phyloP scores from a whole-genome alignment of 208 protist species.

The Leishmania mexicana region DNA sequence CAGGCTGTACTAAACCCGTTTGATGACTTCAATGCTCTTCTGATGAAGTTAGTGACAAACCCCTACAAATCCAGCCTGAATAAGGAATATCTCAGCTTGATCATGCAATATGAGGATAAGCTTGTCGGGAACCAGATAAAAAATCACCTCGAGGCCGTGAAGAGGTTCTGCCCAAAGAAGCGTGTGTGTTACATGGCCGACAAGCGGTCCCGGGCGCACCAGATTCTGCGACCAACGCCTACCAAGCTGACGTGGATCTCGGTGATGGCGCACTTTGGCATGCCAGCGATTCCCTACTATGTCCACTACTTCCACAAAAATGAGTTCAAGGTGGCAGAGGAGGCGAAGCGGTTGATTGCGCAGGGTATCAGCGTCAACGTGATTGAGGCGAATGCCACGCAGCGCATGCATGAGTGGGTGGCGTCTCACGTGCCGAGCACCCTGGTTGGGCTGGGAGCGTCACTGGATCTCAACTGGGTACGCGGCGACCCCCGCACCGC shows the following conservation, averaged over 20 bases:
- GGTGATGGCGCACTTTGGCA: not conserved
- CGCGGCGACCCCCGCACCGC: not conserved
- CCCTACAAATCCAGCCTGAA: not conserved
- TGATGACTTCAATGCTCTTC: not conserved
- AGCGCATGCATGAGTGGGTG: not conserved
- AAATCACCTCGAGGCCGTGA: not conserved
- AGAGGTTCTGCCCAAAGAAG: not conserved
- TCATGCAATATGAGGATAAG: not conserved
- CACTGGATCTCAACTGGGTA: not conserved
- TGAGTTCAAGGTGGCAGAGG: not conserved
- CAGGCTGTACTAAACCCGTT: not conserved
- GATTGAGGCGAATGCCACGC: not conserved
- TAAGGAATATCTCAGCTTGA: not conserved
- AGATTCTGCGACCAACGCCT: not conserved
- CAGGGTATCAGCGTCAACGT: not conserved
- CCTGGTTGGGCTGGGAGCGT: not conserved
- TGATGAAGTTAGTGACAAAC: not conserved
- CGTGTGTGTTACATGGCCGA: not conserved
- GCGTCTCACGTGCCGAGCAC: not conserved
- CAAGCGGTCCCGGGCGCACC: not conserved
- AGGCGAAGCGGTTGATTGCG: not conserved
- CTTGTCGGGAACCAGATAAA: not conserved
- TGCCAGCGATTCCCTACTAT: constrained; percentile 5
- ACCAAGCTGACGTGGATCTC: not conserved
- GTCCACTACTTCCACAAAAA: constrained; percentile 2